These are phyloP conservation scores for Euphorbia tirucalli DNA, from an alignment of 345 rosid species.

Conservation along the genomic window DNA sequence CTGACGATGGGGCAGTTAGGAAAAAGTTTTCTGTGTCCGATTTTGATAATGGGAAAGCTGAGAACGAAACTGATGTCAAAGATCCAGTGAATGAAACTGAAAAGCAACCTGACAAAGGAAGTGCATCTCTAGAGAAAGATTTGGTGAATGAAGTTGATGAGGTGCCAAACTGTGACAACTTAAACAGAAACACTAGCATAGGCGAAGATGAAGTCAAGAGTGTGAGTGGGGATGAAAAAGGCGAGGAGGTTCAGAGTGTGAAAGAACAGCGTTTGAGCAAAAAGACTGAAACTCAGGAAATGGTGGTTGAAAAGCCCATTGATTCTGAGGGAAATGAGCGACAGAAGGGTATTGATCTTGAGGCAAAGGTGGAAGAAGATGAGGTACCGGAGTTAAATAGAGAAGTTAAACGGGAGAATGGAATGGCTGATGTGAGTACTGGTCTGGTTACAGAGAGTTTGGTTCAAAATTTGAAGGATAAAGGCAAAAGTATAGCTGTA, in stretches of 20 bases:
- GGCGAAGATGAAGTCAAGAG: constrained; percentile 17
- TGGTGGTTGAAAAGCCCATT: constrained; percentile 30
- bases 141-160: constrained; percentile 32
- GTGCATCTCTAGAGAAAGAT: constrained; percentile 27
- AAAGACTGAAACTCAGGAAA: constrained; percentile 32
- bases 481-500: constrained; percentile 62
- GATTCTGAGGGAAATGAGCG: constrained; percentile 25
- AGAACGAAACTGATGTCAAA: constrained; percentile 20
- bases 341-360: constrained; percentile 42
- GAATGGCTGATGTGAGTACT: constrained; percentile 22
- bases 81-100: constrained; percentile 20
- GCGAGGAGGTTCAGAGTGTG: constrained; percentile 6
- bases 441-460: constrained; percentile 31
- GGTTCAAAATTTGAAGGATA: constrained; percentile 44
- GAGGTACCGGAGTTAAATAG: constrained; percentile 29
- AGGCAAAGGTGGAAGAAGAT: constrained; percentile 36
- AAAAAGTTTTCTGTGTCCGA: constrained; percentile 15
- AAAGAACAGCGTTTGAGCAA: constrained; percentile 26
- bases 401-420: constrained; percentile 34
- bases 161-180: constrained; percentile 28
- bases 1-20: constrained; percentile 15
- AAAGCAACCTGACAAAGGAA: constrained; percentile 26
- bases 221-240: constrained; percentile 19
- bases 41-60: constrained; percentile 26
- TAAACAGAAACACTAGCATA: constrained; percentile 19